Evolutionary conservation across 1,284 basidiomycete species (phyloP), one percentile per base, ranked within the genome.

Genomic region (Meripilus lineatus): DNA sequence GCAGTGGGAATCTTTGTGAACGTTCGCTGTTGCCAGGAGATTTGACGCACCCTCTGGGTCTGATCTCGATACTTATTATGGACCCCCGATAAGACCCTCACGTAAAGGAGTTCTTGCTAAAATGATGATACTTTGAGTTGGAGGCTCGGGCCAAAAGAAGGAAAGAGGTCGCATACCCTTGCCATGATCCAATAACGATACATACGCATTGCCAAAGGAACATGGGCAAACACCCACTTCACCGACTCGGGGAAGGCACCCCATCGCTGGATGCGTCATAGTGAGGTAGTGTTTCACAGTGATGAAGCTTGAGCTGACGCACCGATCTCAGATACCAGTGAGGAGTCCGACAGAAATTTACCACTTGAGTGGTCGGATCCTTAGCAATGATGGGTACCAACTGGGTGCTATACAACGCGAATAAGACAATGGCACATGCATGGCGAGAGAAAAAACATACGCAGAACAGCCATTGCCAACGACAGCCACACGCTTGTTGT

Each of bases 291-390:
- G n/a, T n/a, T n/a, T n/a, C n/a, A n/a, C n/a, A n/a, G n/a, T n/a
- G n/a, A n/a, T n/a, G n/a, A n/a, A n/a, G n/a, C n/a, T n/a, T n/a
- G n/a, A n/a, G n/a, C n/a, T n/a, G n/a, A n/a, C n/a, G n/a, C n/a
- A n/a, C n/a, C n/a, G n/a, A n/a, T n/a, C n/a, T n/a, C n/a, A n/a
- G n/a, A n/a, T n/a, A n/a, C 74, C 74, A 77, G 38, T 64, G 66
- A 1, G 71, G 67, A 2, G 69, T 71, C 11, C 72, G 65, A 51
- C 66, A 68, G 50, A 75, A 75, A 32, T 76, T 67, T 1, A 64
- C 61, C 20, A 79, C 61, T 24, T 65, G 46, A 2, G 69, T 62
- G 2, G 52, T 57, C 8, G 67, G 62, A 35, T 69, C 67, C 42
- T 70, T 51, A 0, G 68, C 58, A 20, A 78, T 70, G 4, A 58